Evolutionary conservation across 805 yeast species (phyloP).

Genomic region (Wickerhamomyces pijperi): DNA sequence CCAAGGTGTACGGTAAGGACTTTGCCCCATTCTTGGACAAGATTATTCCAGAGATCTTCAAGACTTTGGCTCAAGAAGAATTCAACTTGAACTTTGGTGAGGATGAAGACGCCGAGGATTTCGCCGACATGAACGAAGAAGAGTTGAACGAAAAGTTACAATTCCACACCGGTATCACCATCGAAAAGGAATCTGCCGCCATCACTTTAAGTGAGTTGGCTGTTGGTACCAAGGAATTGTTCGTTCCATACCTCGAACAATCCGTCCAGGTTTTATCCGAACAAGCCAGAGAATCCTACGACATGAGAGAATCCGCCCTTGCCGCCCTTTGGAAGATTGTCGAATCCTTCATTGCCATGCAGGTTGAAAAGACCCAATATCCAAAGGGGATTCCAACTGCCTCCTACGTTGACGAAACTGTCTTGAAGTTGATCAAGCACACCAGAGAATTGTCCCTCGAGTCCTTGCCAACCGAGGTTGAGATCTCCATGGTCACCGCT

Average conservation of each 20-base stretch:
- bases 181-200: slow-evolving; percentile 92
- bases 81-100: slow-evolving; percentile 52
- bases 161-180: slow-evolving; percentile 89
- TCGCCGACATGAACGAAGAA: slow-evolving; percentile 33
- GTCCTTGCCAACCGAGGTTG: slow-evolving; percentile 69
- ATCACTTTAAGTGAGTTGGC: slow-evolving; percentile 86
- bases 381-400: slow-evolving; percentile 57
- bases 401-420: slow-evolving; percentile 46
- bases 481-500: slow-evolving; percentile 68
- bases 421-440: slow-evolving; percentile 47
- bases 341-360: slow-evolving; percentile 51
- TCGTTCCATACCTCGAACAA: slow-evolving; percentile 66
- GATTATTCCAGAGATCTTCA: slow-evolving; percentile 74
- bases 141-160: slow-evolving; percentile 63
- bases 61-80: slow-evolving; percentile 80
- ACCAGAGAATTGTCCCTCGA: slow-evolving; percentile 59
- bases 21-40: slow-evolving; percentile 77
- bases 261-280: slow-evolving; percentile 52
- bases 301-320: slow-evolving; percentile 82
- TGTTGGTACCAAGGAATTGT: slow-evolving; percentile 70
- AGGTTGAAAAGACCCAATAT: slow-evolving; percentile 35
- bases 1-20: slow-evolving; percentile 87
- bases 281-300: slow-evolving; percentile 78
- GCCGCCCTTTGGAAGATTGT: slow-evolving; percentile 75
- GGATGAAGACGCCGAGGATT: slow-evolving; percentile 23